Conservation (phyloP, 169 alveolate genomes). For the Blepharisma undulans region DNA sequence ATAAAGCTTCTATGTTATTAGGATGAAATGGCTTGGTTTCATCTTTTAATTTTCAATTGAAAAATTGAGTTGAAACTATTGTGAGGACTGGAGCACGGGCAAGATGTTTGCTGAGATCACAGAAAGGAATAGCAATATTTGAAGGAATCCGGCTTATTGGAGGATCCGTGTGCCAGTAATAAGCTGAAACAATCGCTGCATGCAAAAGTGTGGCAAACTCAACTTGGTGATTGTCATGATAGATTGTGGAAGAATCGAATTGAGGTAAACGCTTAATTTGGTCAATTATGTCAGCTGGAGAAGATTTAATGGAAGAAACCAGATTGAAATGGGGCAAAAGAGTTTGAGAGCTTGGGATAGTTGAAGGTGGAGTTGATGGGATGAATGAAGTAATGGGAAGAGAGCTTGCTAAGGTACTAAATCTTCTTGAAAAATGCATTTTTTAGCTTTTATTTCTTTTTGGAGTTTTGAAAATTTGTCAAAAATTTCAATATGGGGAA, state of each 20-base stretch:
- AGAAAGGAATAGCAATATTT: background rate
- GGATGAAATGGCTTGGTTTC: background rate
- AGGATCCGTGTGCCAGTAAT: background rate
- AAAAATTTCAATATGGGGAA: background rate
- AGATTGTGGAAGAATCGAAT: background rate
- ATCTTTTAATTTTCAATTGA: constrained; percentile 9
- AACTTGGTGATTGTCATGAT: background rate
- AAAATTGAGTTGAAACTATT: background rate
- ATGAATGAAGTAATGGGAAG: background rate
- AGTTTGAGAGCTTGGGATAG: background rate
- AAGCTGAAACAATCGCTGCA: background rate
- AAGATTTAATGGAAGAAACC: background rate
- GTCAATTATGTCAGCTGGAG: background rate
- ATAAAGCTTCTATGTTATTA: background rate
- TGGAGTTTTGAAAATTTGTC: too few relatives aligned
- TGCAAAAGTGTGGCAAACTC: background rate
- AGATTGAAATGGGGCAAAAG: background rate
- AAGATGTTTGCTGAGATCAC: background rate
- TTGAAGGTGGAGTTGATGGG: background rate
- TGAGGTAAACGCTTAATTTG: background rate
- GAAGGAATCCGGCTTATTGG: background rate
- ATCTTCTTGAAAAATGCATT: background rate
- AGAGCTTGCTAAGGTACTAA: background rate
- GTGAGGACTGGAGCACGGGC: constrained; percentile 9
- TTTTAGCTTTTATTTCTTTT: background rate